Evolutionary conservation across 1,284 basidiomycete species (phyloP).

Genomic region (Trichosporon sp.): DNA sequence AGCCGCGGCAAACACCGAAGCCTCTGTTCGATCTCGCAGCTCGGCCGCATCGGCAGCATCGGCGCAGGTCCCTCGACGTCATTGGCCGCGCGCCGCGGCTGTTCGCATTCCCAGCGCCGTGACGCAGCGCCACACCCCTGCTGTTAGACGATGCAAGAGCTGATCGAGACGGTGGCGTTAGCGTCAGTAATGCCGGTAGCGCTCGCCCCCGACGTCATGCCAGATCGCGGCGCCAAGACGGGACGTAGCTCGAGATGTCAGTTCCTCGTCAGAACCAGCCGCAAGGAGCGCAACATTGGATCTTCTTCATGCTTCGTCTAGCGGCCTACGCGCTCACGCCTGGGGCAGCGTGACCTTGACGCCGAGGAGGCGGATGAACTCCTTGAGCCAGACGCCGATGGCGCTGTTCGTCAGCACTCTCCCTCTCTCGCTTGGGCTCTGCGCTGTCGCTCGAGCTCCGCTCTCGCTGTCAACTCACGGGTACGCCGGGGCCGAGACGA

Average conservation of each 20-base stretch:
- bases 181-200: neutral
- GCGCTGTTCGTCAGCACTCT: constrained; percentile 5
- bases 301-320: too few species aligned
- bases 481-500: constrained; percentile 20
- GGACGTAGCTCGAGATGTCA: too few species aligned
- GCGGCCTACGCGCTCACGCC: neutral
- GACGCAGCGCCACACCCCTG: too few species aligned
- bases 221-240: too few species aligned
- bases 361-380: constrained; percentile 18
- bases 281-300: too few species aligned
- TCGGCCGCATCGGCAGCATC: too few species aligned
- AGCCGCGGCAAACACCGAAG: too few species aligned
- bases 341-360: constrained; percentile 16
- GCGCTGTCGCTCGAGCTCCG: neutral
- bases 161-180: neutral
- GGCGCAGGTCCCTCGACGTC: neutral
- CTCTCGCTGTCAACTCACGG: constrained; percentile 12
- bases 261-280: too few species aligned
- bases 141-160: neutral
- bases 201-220: neutral
- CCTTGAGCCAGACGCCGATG: constrained; percentile 20
- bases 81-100: neutral
- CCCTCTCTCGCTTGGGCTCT: neutral
- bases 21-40: too few species aligned
- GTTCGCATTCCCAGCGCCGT: too few species aligned